Evolutionary conservation across 495 filamentous ascomycete genomes (phyloP).

Genomic region (Hypoxylon crocopeplum): DNA sequence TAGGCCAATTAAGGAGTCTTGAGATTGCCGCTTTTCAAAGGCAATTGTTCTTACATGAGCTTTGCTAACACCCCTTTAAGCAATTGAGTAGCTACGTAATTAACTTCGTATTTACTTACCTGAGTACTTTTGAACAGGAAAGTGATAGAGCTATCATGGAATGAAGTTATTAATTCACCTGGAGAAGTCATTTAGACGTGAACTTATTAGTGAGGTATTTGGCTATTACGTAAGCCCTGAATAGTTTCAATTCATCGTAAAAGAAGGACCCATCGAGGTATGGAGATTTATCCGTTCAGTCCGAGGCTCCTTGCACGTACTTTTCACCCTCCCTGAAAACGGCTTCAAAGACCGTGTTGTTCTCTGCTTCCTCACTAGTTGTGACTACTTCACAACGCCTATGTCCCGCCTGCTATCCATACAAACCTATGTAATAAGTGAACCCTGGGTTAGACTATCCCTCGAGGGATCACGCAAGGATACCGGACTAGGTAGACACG

Average conservation of each 20-base stretch:
- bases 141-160: background rate
- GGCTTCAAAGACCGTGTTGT: too few relatives aligned
- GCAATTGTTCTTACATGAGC: too few relatives aligned
- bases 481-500: background rate
- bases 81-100: too few relatives aligned
- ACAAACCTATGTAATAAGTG: background rate
- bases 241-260: conserved; percentile 6
- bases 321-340: conserved; percentile 10
- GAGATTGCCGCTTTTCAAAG: too few relatives aligned
- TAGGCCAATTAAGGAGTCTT: too few relatives aligned
- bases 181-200: too few relatives aligned
- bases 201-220: too few relatives aligned
- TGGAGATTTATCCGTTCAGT: conserved; percentile 18
- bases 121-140: too few relatives aligned
- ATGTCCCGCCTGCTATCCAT: background rate
- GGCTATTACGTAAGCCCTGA: background rate
- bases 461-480: background rate
- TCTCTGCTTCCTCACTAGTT: too few relatives aligned
- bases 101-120: too few relatives aligned
- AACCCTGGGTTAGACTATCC: conserved; percentile 1
- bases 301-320: background rate
- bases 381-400: background rate
- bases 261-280: conserved; percentile 5
- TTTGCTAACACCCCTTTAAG: too few relatives aligned
- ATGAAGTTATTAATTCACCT: background rate